phyloP scores from a whole-genome alignment of 2,329 filamentous ascomycete genomes.

The Gyromitra esculenta region DNA sequence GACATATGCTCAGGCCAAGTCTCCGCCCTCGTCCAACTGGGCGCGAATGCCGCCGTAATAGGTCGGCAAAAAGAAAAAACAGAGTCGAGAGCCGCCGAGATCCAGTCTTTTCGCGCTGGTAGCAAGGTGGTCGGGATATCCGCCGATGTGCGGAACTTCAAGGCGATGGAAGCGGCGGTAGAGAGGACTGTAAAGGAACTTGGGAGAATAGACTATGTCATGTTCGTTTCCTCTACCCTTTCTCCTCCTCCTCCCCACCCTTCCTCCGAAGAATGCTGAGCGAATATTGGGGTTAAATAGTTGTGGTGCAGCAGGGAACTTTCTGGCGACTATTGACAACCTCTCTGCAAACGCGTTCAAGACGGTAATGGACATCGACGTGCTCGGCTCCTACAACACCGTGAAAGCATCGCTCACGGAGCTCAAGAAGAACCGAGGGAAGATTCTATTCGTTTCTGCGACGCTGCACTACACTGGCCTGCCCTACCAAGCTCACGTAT shows the following conservation, averaged over 20 bases:
- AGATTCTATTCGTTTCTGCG: slow-evolving; percentile 89
- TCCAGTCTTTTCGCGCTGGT: slow-evolving; percentile 79
- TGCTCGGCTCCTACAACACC: slow-evolving; percentile 92
- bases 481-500: slow-evolving; percentile 87
- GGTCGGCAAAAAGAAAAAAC: slow-evolving; percentile 92
- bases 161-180: slow-evolving; percentile 76
- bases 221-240: slow-evolving; percentile 67
- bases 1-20: slow-evolving; percentile 96
- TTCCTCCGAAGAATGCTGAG: neutral
- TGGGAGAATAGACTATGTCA: slow-evolving; percentile 89
- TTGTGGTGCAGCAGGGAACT: slow-evolving; percentile 95
- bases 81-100: slow-evolving; percentile 79
- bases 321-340: slow-evolving; percentile 83
- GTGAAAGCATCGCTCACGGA: slow-evolving; percentile 89
- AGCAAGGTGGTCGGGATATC: slow-evolving; percentile 89
- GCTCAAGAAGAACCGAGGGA: slow-evolving; percentile 75
- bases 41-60: slow-evolving; percentile 92
- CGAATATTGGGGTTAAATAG: slow-evolving; percentile 62
- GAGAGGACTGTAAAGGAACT: slow-evolving; percentile 83
- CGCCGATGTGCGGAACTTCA: slow-evolving; percentile 77
- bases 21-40: slow-evolving; percentile 86
- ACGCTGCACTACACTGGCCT: slow-evolving; percentile 90
- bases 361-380: slow-evolving; percentile 94
- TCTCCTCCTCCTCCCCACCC: neutral
- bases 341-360: slow-evolving; percentile 92